Evolutionary conservation across 768 basidiomycete species (phyloP).

Genomic region (Podaxis sp.): DNA sequence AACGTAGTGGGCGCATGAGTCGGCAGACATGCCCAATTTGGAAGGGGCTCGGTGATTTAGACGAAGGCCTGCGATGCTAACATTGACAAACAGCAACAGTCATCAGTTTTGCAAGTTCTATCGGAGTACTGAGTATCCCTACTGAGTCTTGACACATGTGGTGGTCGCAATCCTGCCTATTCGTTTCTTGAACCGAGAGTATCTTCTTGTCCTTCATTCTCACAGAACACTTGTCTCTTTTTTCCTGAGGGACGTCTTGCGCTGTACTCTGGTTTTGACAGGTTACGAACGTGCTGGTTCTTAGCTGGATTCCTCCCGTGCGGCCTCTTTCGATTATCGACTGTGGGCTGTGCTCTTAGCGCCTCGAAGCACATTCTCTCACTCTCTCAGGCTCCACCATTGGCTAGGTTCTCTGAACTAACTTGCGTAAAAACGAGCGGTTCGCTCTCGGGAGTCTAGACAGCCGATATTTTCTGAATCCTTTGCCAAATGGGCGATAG

Average conservation of each 20-base stretch:
- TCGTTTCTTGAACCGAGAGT: not conserved
- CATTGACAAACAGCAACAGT: not conserved
- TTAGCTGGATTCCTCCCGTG: not conserved
- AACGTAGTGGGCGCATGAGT: no score
- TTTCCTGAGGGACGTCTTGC: not conserved
- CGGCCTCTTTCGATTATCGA: not conserved
- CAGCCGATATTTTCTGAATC: not conserved
- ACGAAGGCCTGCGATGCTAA: not conserved
- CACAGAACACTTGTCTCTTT: no score
- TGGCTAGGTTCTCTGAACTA: not conserved
- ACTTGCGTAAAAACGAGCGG: not conserved
- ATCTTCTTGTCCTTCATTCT: no score
- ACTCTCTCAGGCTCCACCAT: not conserved
- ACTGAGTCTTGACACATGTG: not conserved
- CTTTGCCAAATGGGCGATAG: not conserved
- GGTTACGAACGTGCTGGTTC: not conserved
- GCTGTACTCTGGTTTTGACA: not conserved
- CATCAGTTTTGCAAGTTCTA: not conserved
- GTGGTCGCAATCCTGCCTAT: not conserved
- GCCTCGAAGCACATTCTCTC: not conserved
- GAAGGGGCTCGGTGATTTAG: no score
- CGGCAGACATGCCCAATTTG: no score
- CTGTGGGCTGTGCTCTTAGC: not conserved
- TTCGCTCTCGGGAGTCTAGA: not conserved
- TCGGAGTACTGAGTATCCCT: not conserved